Percentiles rank a stretch among this genome's conserved stretches.
Evolutionary conservation across 768 basidiomycete species (phyloP).

Genomic region (Russula ochroleuca): DNA sequence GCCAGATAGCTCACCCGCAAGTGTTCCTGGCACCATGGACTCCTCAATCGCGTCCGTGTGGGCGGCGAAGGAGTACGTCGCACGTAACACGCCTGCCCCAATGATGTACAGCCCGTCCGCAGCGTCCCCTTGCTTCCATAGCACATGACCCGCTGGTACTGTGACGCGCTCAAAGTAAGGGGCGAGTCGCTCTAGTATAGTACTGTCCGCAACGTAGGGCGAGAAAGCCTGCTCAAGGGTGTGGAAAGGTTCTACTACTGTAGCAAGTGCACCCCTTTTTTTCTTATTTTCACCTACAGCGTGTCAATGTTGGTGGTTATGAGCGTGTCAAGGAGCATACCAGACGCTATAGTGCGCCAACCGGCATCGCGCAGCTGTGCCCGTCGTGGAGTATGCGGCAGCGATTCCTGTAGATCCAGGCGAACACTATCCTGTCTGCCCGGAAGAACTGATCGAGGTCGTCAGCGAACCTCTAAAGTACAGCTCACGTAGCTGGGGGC

Average conservation of each 20-base stretch:
- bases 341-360: slow-evolving; percentile 20
- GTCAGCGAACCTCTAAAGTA: background rate
- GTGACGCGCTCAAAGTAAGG: slow-evolving; percentile 66
- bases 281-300: slow-evolving; percentile 19
- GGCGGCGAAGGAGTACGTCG: slow-evolving; percentile 71
- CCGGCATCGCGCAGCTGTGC: slow-evolving; percentile 27
- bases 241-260: slow-evolving; percentile 46
- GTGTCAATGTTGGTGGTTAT: background rate
- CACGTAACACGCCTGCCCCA: slow-evolving; percentile 79
- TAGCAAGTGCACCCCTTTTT: background rate
- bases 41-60: slow-evolving; percentile 68
- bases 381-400: slow-evolving; percentile 24
- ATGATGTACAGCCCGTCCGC: slow-evolving; percentile 87
- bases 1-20: slow-evolving; percentile 88
- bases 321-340: slow-evolving; percentile 6
- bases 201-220: slow-evolving; percentile 56
- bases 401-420: slow-evolving; percentile 20
- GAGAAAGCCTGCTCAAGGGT: slow-evolving; percentile 79
- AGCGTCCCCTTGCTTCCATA: slow-evolving; percentile 75
- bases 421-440: slow-evolving; percentile 18
- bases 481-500: slow-evolving; percentile 11
- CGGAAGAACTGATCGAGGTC: slow-evolving; percentile 17
- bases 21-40: slow-evolving; percentile 89
- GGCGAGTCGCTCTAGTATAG: slow-evolving; percentile 57
- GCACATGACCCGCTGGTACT: slow-evolving; percentile 51